Evolutionary conservation across 176 grass and related monocot species (phyloP).

Genomic region (Oryza punctata): DNA sequence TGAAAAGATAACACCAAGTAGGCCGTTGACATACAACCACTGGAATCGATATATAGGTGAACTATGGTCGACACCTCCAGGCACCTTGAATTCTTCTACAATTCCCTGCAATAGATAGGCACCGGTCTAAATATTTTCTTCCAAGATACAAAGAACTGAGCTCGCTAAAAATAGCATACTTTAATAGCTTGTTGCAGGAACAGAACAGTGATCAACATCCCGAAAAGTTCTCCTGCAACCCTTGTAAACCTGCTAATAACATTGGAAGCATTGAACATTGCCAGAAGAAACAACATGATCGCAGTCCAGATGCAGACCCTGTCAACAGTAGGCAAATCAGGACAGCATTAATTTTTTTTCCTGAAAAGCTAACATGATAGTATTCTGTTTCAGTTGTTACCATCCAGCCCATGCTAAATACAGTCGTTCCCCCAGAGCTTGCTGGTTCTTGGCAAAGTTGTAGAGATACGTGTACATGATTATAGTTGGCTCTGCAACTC

Average conservation of each 20-base stretch:
- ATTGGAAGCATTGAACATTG: conserved; percentile 79
- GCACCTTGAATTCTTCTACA: conserved; percentile 71
- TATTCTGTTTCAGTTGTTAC: conserved; percentile 43
- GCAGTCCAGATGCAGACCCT: conserved; percentile 99
- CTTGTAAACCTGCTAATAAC: conserved; percentile 94
- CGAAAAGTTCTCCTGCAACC: conserved; percentile 92
- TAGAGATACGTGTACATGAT: conserved; percentile 98
- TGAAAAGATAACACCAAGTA: conserved; percentile 79
- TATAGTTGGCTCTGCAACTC: conserved; percentile 88
- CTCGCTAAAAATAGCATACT: conserved; percentile 37
- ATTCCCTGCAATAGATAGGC: conserved; percentile 52
- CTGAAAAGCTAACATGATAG: conserved; percentile 25
- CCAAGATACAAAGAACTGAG: not conserved
- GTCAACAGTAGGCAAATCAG: conserved; percentile 32
- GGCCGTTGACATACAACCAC: conserved; percentile 84
- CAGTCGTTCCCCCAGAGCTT: conserved; percentile 55
- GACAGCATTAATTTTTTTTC: not conserved
- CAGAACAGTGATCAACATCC: conserved; percentile 92
- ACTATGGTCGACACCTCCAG: conserved; percentile 46
- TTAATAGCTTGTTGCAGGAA: conserved; percentile 93
- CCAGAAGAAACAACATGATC: conserved; percentile 67
- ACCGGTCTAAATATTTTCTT: not conserved
- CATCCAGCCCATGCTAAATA: conserved; percentile 97
- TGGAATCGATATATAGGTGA: conserved; percentile 55
- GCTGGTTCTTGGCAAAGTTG: conserved; percentile 66